Base-by-base conservation (phyloP, 768 basidiomycete genomes). In the Russula emetica region DNA sequence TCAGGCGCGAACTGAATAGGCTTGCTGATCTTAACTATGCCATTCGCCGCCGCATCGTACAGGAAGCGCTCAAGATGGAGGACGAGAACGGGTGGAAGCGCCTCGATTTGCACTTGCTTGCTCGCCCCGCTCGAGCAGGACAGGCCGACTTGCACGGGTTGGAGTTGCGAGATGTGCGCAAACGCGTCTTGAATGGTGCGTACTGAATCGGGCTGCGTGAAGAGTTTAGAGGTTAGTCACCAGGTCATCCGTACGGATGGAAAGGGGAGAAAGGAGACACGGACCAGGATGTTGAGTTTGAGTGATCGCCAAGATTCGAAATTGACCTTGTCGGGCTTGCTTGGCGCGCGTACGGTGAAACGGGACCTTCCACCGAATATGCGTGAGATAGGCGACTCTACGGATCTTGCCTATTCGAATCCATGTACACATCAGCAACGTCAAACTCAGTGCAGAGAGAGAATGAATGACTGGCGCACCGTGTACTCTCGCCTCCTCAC, bases 281-380 rank as follows among this genome's bases (percentile, higher is more conserved):
- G 5, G 18, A 42, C 42, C 42, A 13, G 42, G 42, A 42, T 42
- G 20, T 42, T 18, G 16, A 42, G 42, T 8, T 20, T 18, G 18
- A 42, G 42, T 20, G 14, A 42, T 42, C 18, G 42, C 42, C 42
- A 42, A 20, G 16, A 1, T 20, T 42, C 18, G 6, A 20, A 5
- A 16, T 10, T 42, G 42, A 42, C 4, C 0, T 18, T 42, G 42
- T 20, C 42, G 14, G 42, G 42, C 20, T 42, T 10, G 42, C 5
- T 42, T 42, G 42, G 42, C 42, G 42, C 1, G 14, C 14, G 42
- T 8, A 42, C 18, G 1, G 90, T 87, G n/a, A 90, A 90, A n/a
- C 94, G 85, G 75, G 94, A 88, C 71, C 90, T 92, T 38, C 96
- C 94, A 30, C 94, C 92, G 70, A 99, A 99, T 63, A 99, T 90